A percentile compares a stretch with the other conserved stretches of the same genome.
Evolutionary conservation across 306 rosid genomes (phyloP).

Genomic region (Sindora glabra): DNA sequence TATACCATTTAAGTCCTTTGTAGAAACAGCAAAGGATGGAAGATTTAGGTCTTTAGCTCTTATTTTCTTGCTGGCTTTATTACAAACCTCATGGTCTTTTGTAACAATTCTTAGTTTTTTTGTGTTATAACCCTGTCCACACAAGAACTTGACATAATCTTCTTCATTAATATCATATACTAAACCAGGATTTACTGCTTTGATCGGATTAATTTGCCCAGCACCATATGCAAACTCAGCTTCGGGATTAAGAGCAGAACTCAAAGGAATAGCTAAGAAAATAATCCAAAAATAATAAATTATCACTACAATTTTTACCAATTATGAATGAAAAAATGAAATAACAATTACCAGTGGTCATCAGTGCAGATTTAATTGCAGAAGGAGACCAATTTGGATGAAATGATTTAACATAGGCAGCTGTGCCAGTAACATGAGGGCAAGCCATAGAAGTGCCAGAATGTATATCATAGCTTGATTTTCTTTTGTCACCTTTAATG

Average conservation of each 20-base stretch:
- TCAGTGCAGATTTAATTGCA: no score
- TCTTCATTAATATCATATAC: not conserved
- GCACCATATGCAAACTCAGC: conserved; percentile 35
- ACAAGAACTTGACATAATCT: conserved; percentile 21
- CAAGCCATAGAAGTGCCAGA: no score
- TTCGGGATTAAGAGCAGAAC: not conserved
- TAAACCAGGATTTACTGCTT: conserved; percentile 22
- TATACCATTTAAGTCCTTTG: not conserved
- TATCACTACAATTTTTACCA: no score
- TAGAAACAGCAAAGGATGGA: conserved; percentile 24
- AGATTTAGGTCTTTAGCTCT: conserved; percentile 11
- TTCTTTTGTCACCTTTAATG: no score
- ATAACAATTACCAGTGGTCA: no score
- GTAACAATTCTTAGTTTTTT: not conserved
- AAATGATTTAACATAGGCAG: no score
- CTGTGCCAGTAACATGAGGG: no score
- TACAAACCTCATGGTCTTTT: not conserved
- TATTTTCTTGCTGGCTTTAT: not conserved
- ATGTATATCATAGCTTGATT: no score
- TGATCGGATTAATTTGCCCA: conserved; percentile 23
- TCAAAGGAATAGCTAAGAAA: conserved; percentile 19
- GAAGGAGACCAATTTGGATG: no score
- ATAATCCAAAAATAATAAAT: no score
- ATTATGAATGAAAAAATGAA: no score
- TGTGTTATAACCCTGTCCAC: conserved; percentile 24